Evolutionary conservation across 768 basidiomycete species (phyloP), one percentile per base, ranked within the genome.

Genomic region (Tylopilus sp.): DNA sequence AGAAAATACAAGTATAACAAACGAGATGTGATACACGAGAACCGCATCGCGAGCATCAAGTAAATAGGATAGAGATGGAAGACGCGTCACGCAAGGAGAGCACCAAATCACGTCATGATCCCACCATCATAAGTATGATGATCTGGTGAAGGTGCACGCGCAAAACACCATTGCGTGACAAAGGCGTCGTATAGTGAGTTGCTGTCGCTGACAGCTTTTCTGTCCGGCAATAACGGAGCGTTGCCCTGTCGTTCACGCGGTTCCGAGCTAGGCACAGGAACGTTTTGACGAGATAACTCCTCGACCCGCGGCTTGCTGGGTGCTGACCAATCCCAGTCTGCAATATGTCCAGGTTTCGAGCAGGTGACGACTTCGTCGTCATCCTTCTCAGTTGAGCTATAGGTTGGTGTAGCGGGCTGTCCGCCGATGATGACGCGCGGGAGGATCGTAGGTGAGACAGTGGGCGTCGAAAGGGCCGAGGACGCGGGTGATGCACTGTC

Each of bases 131-230:
- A 64, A 3, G n/a, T 17, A 24, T 45, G 22, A 37, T 55, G 53
- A 9, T 42, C 54, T 50, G 50, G 73, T 48, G 60, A 73, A 63
- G 66, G 66, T 48, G 42, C 75, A 58, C 78, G 76, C 9, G 83
- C 83, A 66, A 87, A 87, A 65, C 85, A 86, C 85, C 85, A 87
- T 63, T 84, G 79, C 50, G 72, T 61, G 45, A 86, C 78, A 54
- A 86, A 81, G 22, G 83, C 82, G 49, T 85, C 77, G 60, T 86
- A 86, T 16, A 70, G 68, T 26, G 71, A 63, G 38, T 72, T 69
- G 74, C 50, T 59, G 37, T 54, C 44, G 8, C 37, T 17, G 13
- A 52, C 7, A 11, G 25, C 37, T 11, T 41, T 48, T 29, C 21
- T 16, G 9, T 25, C 45, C 6, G 37, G 34, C 14, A 56, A 37